These are phyloP conservation scores for Populus alba DNA, from an alignment of 345 rosid species.

Conservation along the genomic window DNA sequence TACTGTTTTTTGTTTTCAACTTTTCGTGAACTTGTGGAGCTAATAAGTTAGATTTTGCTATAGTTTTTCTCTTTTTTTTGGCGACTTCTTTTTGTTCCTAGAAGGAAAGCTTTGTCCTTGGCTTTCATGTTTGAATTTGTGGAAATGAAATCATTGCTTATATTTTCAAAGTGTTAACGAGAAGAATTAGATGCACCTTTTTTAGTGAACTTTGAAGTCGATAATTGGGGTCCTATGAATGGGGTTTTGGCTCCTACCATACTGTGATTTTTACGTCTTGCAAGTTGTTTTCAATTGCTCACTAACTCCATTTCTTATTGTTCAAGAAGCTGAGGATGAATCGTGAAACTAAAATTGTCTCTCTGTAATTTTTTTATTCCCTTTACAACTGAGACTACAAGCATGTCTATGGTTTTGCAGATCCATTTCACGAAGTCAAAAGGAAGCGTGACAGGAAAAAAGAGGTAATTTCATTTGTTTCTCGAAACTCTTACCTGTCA, in stretches of 20 bases:
- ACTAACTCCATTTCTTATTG: background rate
- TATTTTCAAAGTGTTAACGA: background rate
- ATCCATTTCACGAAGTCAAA: slow-evolving; percentile 82
- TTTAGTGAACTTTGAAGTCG: background rate
- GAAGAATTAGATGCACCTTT: background rate
- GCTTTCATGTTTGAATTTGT: background rate
- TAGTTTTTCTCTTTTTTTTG: background rate
- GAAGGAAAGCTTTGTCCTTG: slow-evolving; percentile 3
- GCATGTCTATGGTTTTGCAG: slow-evolving; percentile 44
- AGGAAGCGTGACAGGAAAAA: slow-evolving; percentile 76
- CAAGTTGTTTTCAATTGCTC: background rate
- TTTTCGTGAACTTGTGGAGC: background rate
- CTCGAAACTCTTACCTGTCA: background rate
- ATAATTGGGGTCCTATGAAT: background rate
- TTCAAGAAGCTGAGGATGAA: background rate
- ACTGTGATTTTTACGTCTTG: background rate
- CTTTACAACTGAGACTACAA: slow-evolving; percentile 16
- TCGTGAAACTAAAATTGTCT: background rate
- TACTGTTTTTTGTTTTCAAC: slow-evolving; percentile 8
- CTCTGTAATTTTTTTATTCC: background rate
- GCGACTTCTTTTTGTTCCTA: background rate
- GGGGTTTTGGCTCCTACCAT: background rate
- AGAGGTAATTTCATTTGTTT: slow-evolving; percentile 46
- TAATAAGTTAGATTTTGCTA: slow-evolving; percentile 13
- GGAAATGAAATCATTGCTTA: background rate